A percentile compares a stretch with the other conserved stretches of the same genome.
phyloP scores from a whole-genome alignment of 345 rosid genomes.

The Eucalyptus dawsonii region DNA sequence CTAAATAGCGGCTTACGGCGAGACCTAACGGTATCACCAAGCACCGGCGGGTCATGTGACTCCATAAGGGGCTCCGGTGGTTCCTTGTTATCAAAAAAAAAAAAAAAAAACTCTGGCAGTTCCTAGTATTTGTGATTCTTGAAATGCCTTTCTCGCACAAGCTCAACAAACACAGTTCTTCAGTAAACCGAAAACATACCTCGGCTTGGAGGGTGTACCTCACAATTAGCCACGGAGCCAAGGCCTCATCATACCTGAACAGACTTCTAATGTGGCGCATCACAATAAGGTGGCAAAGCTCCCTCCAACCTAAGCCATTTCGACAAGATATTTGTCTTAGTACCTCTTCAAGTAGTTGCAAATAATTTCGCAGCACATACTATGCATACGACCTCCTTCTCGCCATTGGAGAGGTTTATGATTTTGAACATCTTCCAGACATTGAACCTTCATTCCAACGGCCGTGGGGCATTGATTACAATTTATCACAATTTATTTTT shows the following conservation, averaged over 20 bases:
- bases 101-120: background rate
- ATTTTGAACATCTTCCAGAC: background rate
- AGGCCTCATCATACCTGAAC: background rate
- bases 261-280: background rate
- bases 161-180: background rate
- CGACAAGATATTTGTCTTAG: background rate
- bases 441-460: background rate
- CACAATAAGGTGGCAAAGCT: background rate
- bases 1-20: no score
- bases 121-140: background rate
- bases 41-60: no score
- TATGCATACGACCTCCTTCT: background rate
- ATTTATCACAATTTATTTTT: no score
- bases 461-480: background rate
- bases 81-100: no score
- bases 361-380: background rate
- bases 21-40: accelerated
- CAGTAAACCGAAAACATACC: background rate
- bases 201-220: background rate
- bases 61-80: no score
- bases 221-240: background rate
- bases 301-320: background rate
- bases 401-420: background rate
- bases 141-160: background rate
- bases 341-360: background rate